A percentile compares a stretch with the other conserved stretches of the same genome.
These are phyloP conservation scores for Bassia scoparia DNA, from an alignment of 148 eudicot genomes.

Conservation along the genomic window DNA sequence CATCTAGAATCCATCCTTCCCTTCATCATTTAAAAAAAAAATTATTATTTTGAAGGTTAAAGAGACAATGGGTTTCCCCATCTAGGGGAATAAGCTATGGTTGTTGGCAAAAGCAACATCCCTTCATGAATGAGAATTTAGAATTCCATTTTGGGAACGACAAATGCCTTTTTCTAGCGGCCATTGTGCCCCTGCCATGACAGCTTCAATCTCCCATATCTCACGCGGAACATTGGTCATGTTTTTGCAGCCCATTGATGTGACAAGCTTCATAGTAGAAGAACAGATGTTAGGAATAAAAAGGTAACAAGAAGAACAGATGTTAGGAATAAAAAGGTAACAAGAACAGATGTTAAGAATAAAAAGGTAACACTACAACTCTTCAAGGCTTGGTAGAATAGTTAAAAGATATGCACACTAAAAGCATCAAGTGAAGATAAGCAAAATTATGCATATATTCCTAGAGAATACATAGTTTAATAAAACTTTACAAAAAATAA, in stretches of 20 bases:
- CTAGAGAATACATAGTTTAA: background rate
- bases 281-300: background rate
- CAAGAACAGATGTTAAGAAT: background rate
- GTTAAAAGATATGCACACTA: background rate
- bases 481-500: no score
- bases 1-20: no score
- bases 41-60: no score
- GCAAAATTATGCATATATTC: background rate
- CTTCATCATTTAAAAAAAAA: no score
- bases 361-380: background rate
- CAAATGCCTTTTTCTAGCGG: conserved; percentile 35
- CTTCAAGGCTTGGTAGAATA: background rate
- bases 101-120: background rate
- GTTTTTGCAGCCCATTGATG: conserved; percentile 70
- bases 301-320: background rate
- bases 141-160: conserved; percentile 3
- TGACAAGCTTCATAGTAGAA: conserved; percentile 49
- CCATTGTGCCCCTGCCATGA: conserved; percentile 93
- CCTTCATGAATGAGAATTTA: conserved; percentile 1
- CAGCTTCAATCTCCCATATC: conserved; percentile 75
- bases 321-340: background rate
- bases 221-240: conserved; percentile 86
- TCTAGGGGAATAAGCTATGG: background rate
- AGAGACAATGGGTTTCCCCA: background rate
- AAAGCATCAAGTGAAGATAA: background rate